Evolutionary conservation across 768 basidiomycete genomes (phyloP).

Genomic region (Amyloporia xantha): DNA sequence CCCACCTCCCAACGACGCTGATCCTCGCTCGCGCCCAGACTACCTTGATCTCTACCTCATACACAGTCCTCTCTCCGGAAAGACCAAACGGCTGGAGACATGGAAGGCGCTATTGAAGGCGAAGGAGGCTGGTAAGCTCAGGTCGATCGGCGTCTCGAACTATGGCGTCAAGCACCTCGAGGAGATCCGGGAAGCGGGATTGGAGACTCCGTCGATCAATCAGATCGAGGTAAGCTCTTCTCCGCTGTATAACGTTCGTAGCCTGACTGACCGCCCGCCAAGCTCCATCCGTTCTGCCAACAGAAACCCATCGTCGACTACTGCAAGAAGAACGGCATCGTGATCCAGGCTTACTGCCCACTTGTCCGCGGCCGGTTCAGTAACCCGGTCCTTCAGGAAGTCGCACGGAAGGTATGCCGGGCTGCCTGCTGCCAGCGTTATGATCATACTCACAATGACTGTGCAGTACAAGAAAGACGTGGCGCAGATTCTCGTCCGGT

Average conservation of each 20-base stretch:
- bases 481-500: constrained; percentile 83
- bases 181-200: too few species aligned
- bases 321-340: constrained; percentile 32
- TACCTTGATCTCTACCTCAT: constrained; percentile 69
- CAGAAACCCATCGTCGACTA: constrained; percentile 81
- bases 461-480: constrained; percentile 49
- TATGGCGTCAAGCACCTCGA: constrained; percentile 70
- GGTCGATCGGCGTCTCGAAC: constrained; percentile 74
- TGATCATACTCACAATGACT: neutral
- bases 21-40: constrained; percentile 28
- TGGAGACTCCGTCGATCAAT: constrained; percentile 47
- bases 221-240: too few species aligned
- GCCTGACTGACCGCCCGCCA: constrained; percentile 80
- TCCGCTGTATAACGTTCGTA: constrained; percentile 79
- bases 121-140: constrained; percentile 58
- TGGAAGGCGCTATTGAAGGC: constrained; percentile 64
- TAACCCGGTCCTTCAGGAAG: constrained; percentile 42
- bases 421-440: neutral
- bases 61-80: constrained; percentile 65
- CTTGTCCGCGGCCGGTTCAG: constrained; percentile 45
- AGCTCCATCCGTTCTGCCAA: too few species aligned
- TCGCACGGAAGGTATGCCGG: constrained; percentile 42
- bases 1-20: constrained; percentile 26
- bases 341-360: constrained; percentile 50
- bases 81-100: constrained; percentile 56